Base-by-base conservation (phyloP, 371 early-diverging fungal species). In the Mortierella sp. region DNA sequence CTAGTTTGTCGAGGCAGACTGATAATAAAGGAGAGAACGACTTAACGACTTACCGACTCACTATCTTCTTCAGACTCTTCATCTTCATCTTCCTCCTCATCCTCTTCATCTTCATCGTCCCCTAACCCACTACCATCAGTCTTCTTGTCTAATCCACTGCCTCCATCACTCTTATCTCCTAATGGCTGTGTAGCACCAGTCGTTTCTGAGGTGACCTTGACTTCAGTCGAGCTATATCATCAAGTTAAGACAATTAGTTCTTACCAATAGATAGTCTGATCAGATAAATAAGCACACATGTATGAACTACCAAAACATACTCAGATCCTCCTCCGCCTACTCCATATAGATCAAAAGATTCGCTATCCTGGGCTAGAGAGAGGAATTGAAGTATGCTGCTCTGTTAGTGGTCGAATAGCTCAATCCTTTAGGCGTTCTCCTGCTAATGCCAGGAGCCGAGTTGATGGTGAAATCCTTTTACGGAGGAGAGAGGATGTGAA, bases 291-390 rank as follows among this genome's bases (percentile, higher is more conserved):
- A 17, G 17, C n/a, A 8, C 47, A 47, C 4, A n/a, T n/a, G 47
- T 17, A 47, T n/a, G n/a, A 47, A 7, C n/a, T 17, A 6, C 47
- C 13, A 26, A 10, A 60, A 63, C 68, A 32, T 74, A 74, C 74
- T 63, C 53, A 28, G 74, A 74, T 64, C 74, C 74, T 0, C 56
- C 70, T n/a, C 64, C 64, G 45, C 71, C 76, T 12, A 61, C 71
- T 3, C 81, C 81, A 28, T 80, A 80, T 13, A 80, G 71, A 65
- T 80, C 81, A 40, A 80, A 80, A 12, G 75, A 68, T 29, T 80
- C 81, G 51, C 68, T 68, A 17, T 75, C 75, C 23, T 62, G 75
- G 6, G 59, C 81, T 80, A 68, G 7, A 45, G 23, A 42, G 49
- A 29, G 23, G 23, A 37, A 7, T 43, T 10, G 10, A 53, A 35